These are phyloP conservation scores for Coemansia sp. DNA, from an alignment of 192 early-diverging fungal species.

Conservation along the genomic window DNA sequence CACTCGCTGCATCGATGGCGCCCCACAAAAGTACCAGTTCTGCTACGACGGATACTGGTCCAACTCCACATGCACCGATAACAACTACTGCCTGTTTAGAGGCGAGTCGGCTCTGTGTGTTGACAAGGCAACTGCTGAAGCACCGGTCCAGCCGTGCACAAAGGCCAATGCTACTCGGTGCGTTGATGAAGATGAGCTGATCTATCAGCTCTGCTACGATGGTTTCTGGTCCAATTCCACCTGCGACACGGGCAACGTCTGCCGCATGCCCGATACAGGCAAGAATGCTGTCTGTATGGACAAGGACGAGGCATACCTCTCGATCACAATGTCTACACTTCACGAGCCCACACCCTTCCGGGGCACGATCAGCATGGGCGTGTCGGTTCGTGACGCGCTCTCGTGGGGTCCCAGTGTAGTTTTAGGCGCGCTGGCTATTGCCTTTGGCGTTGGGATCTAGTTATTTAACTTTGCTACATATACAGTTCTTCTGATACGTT, in stretches of 20 bases:
- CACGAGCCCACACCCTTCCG: slow-evolving; percentile 10
- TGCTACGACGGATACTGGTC: slow-evolving; percentile 28
- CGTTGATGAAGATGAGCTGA: slow-evolving; percentile 5
- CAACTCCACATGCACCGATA: slow-evolving; percentile 23
- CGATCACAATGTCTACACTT: not conserved
- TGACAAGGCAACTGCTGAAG: slow-evolving; percentile 26
- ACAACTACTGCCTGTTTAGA: slow-evolving; percentile 21
- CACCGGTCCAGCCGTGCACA: slow-evolving; percentile 17
- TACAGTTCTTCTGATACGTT: not conserved
- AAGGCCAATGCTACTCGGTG: slow-evolving; percentile 24
- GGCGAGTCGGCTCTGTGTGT: slow-evolving; percentile 15
- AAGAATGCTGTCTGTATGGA: slow-evolving; percentile 26
- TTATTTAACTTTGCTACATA: no score
- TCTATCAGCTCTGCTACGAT: slow-evolving; percentile 27
- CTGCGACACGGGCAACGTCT: slow-evolving; percentile 30
- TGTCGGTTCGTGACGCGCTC: slow-evolving; percentile 1
- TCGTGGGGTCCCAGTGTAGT: slow-evolving; percentile 15
- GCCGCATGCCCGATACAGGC: slow-evolving; percentile 9
- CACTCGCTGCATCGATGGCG: slow-evolving; percentile 21
- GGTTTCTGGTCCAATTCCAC: slow-evolving; percentile 31
- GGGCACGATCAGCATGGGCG: not conserved
- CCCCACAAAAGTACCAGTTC: slow-evolving; percentile 16
- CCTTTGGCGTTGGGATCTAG: slow-evolving; percentile 21
- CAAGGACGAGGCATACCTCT: slow-evolving; percentile 9
- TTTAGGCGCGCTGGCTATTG: slow-evolving; percentile 4